These are phyloP conservation scores for Lolium perenne DNA, from an alignment of 176 grass and related monocot species.

Conservation along the genomic window DNA sequence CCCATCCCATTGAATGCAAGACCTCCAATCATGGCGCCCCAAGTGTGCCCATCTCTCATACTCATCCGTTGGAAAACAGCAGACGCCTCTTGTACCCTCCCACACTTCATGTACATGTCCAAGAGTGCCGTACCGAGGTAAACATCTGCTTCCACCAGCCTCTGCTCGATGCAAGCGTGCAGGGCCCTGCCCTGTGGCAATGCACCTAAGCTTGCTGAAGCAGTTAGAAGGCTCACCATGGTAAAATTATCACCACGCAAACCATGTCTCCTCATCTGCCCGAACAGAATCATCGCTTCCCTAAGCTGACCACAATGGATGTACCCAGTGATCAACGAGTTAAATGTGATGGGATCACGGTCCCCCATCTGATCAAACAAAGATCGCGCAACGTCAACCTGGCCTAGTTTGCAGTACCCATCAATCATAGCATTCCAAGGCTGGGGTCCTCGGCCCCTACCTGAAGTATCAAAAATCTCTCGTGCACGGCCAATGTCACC, in stretches of 20 bases:
- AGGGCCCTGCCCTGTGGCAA: conserved; percentile 63
- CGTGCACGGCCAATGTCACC: conserved; percentile 53
- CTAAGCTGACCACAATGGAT: conserved; percentile 63
- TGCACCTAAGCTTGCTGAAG: conserved; percentile 78
- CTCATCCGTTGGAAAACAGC: conserved; percentile 53
- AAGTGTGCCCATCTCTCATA: conserved; percentile 58
- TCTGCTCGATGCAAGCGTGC: conserved; percentile 63
- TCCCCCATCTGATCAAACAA: conserved; percentile 66
- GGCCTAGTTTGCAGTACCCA: conserved; percentile 62
- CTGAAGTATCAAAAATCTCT: conserved; percentile 56
- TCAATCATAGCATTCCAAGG: conserved; percentile 84
- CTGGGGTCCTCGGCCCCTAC: conserved; percentile 40
- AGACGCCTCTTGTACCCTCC: conserved; percentile 59
- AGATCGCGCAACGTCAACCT: conserved; percentile 52
- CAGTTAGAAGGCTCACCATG: conserved; percentile 67
- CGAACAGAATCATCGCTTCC: conserved; percentile 60
- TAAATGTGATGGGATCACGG: conserved; percentile 68
- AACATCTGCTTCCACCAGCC: conserved; percentile 58
- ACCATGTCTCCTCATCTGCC: conserved; percentile 40
- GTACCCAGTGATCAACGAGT: conserved; percentile 78
- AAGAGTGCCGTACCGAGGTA: conserved; percentile 69
- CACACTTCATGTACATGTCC: conserved; percentile 88
- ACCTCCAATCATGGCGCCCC: conserved; percentile 66
- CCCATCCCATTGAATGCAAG: conserved; percentile 78
- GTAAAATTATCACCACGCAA: conserved; percentile 59